These are phyloP conservation scores for Apiotrichum gamsii DNA, from an alignment of 1,284 basidiomycete genomes.

Conservation along the genomic window DNA sequence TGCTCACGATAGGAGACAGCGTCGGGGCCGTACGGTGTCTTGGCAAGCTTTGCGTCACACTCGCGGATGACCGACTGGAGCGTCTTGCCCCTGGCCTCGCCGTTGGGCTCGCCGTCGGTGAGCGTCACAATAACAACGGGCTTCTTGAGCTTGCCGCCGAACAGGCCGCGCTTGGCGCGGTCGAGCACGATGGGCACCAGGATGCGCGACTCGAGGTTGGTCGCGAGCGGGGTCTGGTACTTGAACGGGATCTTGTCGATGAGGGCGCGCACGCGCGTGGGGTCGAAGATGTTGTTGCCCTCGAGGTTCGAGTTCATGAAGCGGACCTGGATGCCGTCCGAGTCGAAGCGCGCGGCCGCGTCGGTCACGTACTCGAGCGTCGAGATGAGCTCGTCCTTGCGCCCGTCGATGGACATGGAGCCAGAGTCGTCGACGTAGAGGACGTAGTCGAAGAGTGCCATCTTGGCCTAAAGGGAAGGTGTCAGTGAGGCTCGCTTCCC, in stretches of 20 bases:
- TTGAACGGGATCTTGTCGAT: too few species aligned
- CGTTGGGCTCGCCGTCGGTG: conserved; percentile 32
- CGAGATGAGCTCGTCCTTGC: conserved; percentile 48
- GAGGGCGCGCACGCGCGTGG: too few species aligned
- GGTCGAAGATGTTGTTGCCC: conserved; percentile 48
- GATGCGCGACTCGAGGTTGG: conserved; percentile 47
- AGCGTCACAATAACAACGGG: conserved; percentile 48
- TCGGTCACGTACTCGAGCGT: too few species aligned
- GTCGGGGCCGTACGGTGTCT: conserved; percentile 8
- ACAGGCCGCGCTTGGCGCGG: conserved; percentile 36
- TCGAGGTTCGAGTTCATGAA: conserved; percentile 49
- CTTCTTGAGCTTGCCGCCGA: too few species aligned
- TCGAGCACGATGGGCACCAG: conserved; percentile 48
- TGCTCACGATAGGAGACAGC: conserved; percentile 9
- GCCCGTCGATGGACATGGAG: conserved; percentile 46
- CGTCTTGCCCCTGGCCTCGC: conserved; percentile 5
- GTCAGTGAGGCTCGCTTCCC: too few species aligned
- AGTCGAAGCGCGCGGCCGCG: too few species aligned
- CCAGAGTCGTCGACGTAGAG: conserved; percentile 49
- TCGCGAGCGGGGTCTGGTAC: too few species aligned
- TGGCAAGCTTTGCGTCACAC: conserved; percentile 7
- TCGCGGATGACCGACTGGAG: conserved; percentile 8
- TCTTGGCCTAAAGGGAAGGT: too few species aligned
- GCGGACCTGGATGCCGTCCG: too few species aligned
- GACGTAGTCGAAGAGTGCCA: conserved; percentile 45